These are phyloP conservation scores for Naematelia encephala DNA, from an alignment of 768 basidiomycete genomes.

Conservation along the genomic window DNA sequence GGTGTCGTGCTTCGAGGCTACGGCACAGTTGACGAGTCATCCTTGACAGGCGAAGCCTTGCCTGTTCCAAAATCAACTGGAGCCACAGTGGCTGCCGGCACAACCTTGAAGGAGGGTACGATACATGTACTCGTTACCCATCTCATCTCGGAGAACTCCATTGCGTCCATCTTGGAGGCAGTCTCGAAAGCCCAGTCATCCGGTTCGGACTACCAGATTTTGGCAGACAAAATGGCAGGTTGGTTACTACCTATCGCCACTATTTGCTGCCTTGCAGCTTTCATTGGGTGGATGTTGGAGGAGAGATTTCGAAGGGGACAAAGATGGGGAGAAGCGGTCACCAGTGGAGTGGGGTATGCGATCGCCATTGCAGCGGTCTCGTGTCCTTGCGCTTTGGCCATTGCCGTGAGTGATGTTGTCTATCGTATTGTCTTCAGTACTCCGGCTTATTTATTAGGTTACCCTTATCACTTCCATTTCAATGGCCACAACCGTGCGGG, in stretches of 20 bases:
- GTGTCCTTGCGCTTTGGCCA: slow-evolving; percentile 5
- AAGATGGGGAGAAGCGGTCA: not conserved
- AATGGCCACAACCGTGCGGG: not conserved
- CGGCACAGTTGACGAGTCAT: not conserved
- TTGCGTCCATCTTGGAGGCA: not conserved
- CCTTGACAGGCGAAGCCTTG: not conserved
- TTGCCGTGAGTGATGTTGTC: not conserved
- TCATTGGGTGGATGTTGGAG: not conserved
- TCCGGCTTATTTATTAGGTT: not conserved
- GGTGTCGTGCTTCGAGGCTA: not conserved
- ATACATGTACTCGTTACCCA: not conserved
- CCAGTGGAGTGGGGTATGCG: not conserved
- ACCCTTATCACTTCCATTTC: not conserved
- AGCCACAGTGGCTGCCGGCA: not conserved
- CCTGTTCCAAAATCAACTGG: not conserved
- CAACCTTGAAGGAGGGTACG: not conserved
- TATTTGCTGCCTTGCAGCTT: not conserved
- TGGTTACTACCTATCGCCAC: not conserved
- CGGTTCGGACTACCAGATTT: not conserved
- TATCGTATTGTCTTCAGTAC: not conserved
- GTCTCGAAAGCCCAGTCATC: not conserved
- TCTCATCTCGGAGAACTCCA: not conserved
- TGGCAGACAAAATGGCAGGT: not conserved
- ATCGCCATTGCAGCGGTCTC: slow-evolving; percentile 2
- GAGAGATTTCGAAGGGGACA: not conserved